A percentile compares a stretch with the other conserved stretches of the same genome.
These are phyloP conservation scores for Alnus rubra DNA, from an alignment of 306 rosid species.

Conservation along the genomic window DNA sequence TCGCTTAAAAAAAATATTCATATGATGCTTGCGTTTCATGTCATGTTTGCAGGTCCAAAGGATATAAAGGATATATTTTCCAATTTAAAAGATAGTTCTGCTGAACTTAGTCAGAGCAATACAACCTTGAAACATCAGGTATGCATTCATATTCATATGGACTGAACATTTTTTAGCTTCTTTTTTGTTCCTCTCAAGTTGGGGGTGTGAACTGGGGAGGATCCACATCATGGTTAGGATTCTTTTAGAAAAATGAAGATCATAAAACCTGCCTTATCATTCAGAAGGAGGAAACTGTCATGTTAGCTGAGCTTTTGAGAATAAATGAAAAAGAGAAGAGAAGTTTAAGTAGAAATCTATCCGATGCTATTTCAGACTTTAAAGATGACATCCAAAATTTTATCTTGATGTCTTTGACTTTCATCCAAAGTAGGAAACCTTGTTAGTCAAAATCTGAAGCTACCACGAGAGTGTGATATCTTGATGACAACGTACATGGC, in stretches of 20 bases:
- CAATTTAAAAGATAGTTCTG: slow-evolving; percentile 69
- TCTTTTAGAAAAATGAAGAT: neutral
- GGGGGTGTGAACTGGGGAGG: neutral
- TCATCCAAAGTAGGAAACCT: neutral
- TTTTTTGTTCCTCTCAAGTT: neutral
- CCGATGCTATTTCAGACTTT: too few species aligned
- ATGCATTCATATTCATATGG: slow-evolving; percentile 23
- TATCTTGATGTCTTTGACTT: neutral
- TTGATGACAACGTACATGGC: neutral
- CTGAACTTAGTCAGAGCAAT: slow-evolving; percentile 57
- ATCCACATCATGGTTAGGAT: neutral
- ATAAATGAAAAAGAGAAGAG: neutral
- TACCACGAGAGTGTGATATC: neutral
- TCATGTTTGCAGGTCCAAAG: slow-evolving; percentile 66
- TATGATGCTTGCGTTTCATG: neutral
- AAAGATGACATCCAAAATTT: neutral
- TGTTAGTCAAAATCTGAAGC: neutral
- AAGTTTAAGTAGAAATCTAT: neutral
- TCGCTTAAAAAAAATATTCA: neutral
- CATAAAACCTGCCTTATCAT: neutral
- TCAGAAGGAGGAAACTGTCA: neutral
- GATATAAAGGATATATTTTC: slow-evolving; percentile 72
- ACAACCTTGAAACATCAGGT: slow-evolving; percentile 69
- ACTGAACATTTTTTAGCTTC: slow-evolving; percentile 9
- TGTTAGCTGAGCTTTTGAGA: neutral